Conservation (phyloP, 75 land plant species). For the Chamaecyparis obtusa region DNA sequence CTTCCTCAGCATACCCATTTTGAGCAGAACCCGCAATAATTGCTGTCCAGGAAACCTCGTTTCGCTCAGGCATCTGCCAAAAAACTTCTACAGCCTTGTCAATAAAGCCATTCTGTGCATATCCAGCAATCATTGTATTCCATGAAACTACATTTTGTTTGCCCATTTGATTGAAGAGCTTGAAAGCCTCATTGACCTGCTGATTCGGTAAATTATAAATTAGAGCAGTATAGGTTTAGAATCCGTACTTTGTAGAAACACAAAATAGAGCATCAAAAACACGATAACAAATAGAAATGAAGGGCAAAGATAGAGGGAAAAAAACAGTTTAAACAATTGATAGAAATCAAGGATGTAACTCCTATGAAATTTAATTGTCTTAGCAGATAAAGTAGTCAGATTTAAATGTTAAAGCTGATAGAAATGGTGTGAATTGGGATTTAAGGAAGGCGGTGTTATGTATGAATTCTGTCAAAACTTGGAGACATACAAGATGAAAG, state of each 20-base stretch:
- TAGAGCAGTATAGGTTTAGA: not conserved
- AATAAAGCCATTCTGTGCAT: constrained; percentile 45
- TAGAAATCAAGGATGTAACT: not conserved
- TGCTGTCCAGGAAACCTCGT: constrained; percentile 42
- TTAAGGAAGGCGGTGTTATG: not conserved
- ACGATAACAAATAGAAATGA: not conserved
- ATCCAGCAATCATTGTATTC: constrained; percentile 28
- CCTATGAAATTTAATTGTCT: not conserved
- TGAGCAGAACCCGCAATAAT: constrained; percentile 69
- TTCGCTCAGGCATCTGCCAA: constrained; percentile 26
- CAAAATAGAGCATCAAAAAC: not conserved
- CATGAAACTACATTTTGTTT: constrained; percentile 3
- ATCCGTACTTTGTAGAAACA: not conserved
- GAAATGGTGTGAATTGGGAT: not conserved
- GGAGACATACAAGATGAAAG: too few relatives aligned
- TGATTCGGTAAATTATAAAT: not conserved
- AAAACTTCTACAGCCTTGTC: constrained; percentile 37
- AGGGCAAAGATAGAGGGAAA: not conserved
- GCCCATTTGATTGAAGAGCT: not conserved
- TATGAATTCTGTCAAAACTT: not conserved
- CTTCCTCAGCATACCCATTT: constrained; percentile 35
- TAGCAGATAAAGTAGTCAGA: not conserved
- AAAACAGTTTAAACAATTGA: not conserved
- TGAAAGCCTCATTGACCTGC: not conserved
- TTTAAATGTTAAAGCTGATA: not conserved